Percentiles rank a stretch among this genome's conserved stretches.
phyloP scores from a whole-genome alignment of 306 rosid genomes.

The Ormosia emarginata region DNA sequence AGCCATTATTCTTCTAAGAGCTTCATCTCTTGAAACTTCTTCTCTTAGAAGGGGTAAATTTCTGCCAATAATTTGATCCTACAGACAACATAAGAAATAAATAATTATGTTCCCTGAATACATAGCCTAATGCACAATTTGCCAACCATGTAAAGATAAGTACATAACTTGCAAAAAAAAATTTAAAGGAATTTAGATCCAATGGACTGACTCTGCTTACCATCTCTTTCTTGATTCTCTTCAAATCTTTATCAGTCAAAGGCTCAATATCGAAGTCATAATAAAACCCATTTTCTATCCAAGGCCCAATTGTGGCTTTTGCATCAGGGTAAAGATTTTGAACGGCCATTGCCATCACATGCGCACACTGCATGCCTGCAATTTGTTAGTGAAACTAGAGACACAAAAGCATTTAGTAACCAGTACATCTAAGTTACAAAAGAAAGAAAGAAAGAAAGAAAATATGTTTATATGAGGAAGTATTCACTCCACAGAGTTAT shows the following conservation, averaged over 20 bases:
- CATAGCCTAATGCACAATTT: constrained; percentile 19
- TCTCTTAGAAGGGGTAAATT: constrained; percentile 90
- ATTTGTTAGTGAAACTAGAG: constrained; percentile 18
- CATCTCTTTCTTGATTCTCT: constrained; percentile 93
- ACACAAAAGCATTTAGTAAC: neutral
- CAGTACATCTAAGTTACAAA: neutral
- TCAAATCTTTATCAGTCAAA: constrained; percentile 84
- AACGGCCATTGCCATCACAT: constrained; percentile 99
- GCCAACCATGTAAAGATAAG: constrained; percentile 3
- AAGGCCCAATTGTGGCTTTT: constrained; percentile 94
- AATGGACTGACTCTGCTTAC: constrained; percentile 33
- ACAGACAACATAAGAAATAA: constrained; percentile 32
- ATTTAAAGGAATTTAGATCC: constrained; percentile 7
- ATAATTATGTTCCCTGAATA: constrained; percentile 9
- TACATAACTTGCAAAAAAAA: neutral
- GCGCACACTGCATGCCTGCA: constrained; percentile 68
- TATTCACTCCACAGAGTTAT: neutral
- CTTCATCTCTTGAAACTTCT: constrained; percentile 93
- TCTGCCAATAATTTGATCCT: constrained; percentile 79
- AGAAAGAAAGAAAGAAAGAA: neutral
- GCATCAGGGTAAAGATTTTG: constrained; percentile 91
- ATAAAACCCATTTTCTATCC: constrained; percentile 96
- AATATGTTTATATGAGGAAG: neutral
- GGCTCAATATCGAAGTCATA: constrained; percentile 91
- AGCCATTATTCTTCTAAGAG: constrained; percentile 69